Percentiles rank a stretch among this genome's conserved stretches.
These are phyloP conservation scores for Fimicolochytrium jonesii DNA, from an alignment of 192 early-diverging fungal genomes.

Conservation along the genomic window DNA sequence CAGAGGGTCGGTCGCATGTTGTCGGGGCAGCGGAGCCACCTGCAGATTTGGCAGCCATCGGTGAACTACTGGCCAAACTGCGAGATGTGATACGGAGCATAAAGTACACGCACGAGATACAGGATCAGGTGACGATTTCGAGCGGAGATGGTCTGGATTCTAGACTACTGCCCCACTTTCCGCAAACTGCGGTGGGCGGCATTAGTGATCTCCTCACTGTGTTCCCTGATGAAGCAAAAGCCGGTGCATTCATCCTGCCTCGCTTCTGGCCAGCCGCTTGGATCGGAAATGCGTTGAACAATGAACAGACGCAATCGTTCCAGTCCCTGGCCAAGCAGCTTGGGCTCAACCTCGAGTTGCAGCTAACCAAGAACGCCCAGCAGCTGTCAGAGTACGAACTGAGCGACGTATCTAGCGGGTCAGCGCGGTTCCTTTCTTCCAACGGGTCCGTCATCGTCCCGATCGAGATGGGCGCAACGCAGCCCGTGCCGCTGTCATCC, in stretches of 20 bases:
- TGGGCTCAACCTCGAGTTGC: neutral
- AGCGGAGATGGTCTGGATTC: neutral
- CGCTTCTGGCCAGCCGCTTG: constrained; percentile 28
- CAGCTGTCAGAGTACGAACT: constrained; percentile 10
- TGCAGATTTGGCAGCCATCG: too few relatives aligned
- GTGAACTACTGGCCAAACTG: constrained; percentile 12
- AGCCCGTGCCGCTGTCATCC: neutral
- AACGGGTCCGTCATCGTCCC: neutral
- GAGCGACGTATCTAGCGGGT: neutral
- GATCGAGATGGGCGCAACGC: neutral
- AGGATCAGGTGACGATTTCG: constrained; percentile 19
- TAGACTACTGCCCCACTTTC: constrained; percentile 21
- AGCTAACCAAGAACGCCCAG: neutral
- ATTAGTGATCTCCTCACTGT: constrained; percentile 5
- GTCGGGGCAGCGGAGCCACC: too few relatives aligned
- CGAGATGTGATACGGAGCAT: constrained; percentile 35
- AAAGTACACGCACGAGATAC: constrained; percentile 32
- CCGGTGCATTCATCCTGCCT: constrained; percentile 1
- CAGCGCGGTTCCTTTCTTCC: neutral
- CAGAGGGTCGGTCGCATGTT: too few relatives aligned
- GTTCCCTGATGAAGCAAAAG: constrained; percentile 17
- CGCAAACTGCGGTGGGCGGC: constrained; percentile 24
- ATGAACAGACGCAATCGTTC: constrained; percentile 19
- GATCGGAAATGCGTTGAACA: constrained; percentile 19
- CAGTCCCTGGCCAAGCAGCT: constrained; percentile 11